Percentiles rank a stretch among this genome's conserved stretches.
Conservation (phyloP, 768 basidiomycete species). For the Leucogyrophana mollusca region DNA sequence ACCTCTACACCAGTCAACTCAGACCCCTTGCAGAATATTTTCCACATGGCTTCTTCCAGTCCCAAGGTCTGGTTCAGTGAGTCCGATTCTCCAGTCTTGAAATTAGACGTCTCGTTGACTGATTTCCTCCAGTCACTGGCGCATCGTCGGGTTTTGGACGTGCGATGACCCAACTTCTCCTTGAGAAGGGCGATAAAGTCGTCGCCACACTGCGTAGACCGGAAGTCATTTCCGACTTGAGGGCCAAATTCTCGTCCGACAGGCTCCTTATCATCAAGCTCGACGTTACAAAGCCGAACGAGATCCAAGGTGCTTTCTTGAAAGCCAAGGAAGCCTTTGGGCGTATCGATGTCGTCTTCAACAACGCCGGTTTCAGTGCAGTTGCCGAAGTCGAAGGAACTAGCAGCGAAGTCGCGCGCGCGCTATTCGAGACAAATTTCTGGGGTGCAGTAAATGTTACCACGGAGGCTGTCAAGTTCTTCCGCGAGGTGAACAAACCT, state of each 20-base stretch:
- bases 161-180: conserved; percentile 23
- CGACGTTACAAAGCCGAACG: conserved; percentile 21
- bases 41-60: too few species aligned
- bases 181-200: conserved; percentile 32
- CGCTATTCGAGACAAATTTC: conserved; percentile 38
- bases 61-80: conserved; percentile 16
- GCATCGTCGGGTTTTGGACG: conserved; percentile 36
- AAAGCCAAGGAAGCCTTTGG: conserved; percentile 21
- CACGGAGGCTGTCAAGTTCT: conserved; percentile 29
- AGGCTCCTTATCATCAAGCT: conserved; percentile 25
- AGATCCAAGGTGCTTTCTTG: conserved; percentile 23
- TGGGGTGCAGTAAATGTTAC: conserved; percentile 31
- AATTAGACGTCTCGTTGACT: background rate
- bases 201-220: conserved; percentile 41
- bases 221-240: conserved; percentile 12
- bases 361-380: conserved; percentile 21
- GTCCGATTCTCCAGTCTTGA: background rate
- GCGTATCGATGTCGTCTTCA: conserved; percentile 28
- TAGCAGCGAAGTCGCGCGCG: conserved; percentile 27
- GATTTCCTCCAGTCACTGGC: conserved; percentile 32
- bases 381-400: conserved; percentile 34
- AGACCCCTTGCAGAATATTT: too few species aligned
- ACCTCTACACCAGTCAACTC: too few species aligned
- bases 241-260: conserved; percentile 8
- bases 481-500: conserved; percentile 37